Evolutionary conservation across 306 rosid species (phyloP).

Genomic region (Cucurbita maxima): DNA sequence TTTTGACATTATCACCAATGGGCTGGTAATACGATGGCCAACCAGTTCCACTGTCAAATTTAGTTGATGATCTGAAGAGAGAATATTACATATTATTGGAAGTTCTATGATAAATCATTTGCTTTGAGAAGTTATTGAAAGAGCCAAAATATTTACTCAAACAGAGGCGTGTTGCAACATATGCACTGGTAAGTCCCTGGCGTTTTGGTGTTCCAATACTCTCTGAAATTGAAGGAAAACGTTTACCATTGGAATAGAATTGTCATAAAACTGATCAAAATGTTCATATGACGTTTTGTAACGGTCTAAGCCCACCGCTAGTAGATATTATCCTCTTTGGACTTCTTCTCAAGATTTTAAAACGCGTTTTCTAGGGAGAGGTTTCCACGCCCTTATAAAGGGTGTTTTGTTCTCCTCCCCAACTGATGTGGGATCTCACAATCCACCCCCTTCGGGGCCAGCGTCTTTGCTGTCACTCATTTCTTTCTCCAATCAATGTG

Average conservation of each 20-base stretch:
- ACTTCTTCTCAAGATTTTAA: too few species aligned
- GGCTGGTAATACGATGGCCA: constrained; percentile 97
- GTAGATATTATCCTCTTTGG: too few species aligned
- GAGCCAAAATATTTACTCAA: constrained; percentile 43
- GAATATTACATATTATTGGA: neutral
- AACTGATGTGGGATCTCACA: too few species aligned
- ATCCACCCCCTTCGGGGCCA: too few species aligned
- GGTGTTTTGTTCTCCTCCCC: too few species aligned
- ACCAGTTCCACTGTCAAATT: constrained; percentile 90
- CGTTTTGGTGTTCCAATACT: constrained; percentile 80
- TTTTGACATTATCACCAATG: constrained; percentile 52
- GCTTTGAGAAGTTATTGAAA: neutral
- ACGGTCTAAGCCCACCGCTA: too few species aligned
- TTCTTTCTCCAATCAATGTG: too few species aligned
- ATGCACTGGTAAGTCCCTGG: constrained; percentile 66
- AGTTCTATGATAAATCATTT: neutral
- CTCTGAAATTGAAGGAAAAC: constrained; percentile 26
- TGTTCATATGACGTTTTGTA: neutral
- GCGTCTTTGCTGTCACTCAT: too few species aligned
- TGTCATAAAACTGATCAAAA: neutral
- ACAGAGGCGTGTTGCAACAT: constrained; percentile 77
- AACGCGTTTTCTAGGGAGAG: too few species aligned
- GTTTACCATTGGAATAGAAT: neutral
- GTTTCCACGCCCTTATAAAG: too few species aligned
- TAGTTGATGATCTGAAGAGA: constrained; percentile 61